Conservation (phyloP, 306 rosid species). For the Mucuna pruriens region DNA sequence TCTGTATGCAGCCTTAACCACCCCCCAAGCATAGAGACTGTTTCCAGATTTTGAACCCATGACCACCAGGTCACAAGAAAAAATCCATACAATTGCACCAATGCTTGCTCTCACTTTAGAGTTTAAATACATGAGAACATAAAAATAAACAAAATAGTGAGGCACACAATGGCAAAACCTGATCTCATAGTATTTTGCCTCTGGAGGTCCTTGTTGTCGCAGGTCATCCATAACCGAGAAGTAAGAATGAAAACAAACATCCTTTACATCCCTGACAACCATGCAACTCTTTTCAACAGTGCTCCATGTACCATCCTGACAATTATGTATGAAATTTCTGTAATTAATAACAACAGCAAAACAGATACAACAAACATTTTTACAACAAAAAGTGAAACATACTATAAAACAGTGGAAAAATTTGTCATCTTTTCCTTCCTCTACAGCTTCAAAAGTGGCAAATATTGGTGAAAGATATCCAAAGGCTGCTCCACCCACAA, state of each 20-base stretch:
- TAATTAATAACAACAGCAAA: conserved; percentile 35
- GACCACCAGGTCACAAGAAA: neutral
- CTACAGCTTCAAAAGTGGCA: conserved; percentile 85
- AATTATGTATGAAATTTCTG: conserved; percentile 32
- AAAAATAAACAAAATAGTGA: conserved; percentile 16
- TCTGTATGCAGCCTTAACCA: neutral
- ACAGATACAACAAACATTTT: conserved; percentile 26
- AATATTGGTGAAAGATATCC: conserved; percentile 78
- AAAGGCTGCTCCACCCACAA: conserved; percentile 80
- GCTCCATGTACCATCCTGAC: conserved; percentile 89
- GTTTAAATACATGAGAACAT: neutral
- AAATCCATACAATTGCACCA: neutral
- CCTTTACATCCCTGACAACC: conserved; percentile 75
- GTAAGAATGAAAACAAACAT: conserved; percentile 80
- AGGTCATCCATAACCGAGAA: conserved; percentile 82
- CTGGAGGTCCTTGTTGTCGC: conserved; percentile 55
- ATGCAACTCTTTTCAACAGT: conserved; percentile 61
- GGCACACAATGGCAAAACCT: conserved; percentile 50
- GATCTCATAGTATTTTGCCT: conserved; percentile 73
- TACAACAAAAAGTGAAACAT: conserved; percentile 47
- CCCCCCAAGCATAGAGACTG: neutral
- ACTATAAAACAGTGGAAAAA: conserved; percentile 75
- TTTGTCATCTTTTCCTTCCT: conserved; percentile 73
- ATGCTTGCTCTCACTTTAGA: neutral
- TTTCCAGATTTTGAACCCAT: neutral